Evolutionary conservation across 139 green algal genomes (phyloP).

Genomic region (Chlorella sp.): DNA sequence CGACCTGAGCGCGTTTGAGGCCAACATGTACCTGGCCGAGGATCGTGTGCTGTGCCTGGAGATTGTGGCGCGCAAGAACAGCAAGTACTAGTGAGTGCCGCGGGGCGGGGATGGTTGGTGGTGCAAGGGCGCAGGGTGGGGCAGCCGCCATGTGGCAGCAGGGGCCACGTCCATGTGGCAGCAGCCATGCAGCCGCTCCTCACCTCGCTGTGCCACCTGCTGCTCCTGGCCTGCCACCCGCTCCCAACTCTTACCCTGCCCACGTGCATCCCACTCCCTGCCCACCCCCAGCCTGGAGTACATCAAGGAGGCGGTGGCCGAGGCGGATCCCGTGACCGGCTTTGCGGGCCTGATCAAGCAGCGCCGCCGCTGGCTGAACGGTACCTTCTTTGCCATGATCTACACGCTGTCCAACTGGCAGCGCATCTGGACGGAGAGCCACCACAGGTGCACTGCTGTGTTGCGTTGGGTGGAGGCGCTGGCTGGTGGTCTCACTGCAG

Average conservation of each 20-base stretch:
- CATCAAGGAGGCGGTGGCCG: conserved; percentile 53
- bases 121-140: neutral
- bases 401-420: conserved; percentile 50
- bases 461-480: neutral
- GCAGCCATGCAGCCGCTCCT: too few relatives aligned
- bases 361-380: conserved; percentile 52
- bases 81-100: conserved; percentile 38
- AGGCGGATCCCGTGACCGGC: conserved; percentile 49
- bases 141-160: too few relatives aligned
- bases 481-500: too few relatives aligned
- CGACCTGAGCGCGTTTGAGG: conserved; percentile 52
- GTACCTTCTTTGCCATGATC: conserved; percentile 54
- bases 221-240: too few relatives aligned
- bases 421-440: conserved; percentile 50
- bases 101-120: neutral
- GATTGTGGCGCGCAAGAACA: conserved; percentile 50
- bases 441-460: conserved; percentile 31
- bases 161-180: too few relatives aligned
- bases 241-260: too few relatives aligned
- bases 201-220: too few relatives aligned
- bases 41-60: conserved; percentile 56
- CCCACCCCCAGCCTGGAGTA: conserved; percentile 41
- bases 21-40: conserved; percentile 59
- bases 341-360: conserved; percentile 51
- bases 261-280: too few relatives aligned